Percentiles rank a stretch among this genome's conserved stretches.
phyloP scores from a whole-genome alignment of 1,284 basidiomycete genomes.

The Dichomitus squalens region DNA sequence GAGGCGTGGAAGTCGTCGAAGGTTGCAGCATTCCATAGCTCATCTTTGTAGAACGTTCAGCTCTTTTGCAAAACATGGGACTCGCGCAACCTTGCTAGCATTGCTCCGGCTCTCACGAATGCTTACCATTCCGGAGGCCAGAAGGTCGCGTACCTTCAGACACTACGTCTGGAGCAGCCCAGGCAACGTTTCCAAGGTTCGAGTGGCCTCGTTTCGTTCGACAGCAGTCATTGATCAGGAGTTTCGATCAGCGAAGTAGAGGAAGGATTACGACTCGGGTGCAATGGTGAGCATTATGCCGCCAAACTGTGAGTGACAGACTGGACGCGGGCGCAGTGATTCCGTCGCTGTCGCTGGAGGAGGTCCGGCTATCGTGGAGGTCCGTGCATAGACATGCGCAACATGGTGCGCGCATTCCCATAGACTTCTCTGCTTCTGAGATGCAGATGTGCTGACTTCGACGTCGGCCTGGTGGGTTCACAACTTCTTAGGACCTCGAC shows the following conservation, averaged over 20 bases:
- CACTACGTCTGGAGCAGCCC: slow-evolving; percentile 52
- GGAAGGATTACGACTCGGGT: slow-evolving; percentile 36
- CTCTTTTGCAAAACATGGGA: too few relatives aligned
- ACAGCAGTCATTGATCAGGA: too few relatives aligned
- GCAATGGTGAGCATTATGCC: slow-evolving; percentile 30
- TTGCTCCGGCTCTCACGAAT: slow-evolving; percentile 40
- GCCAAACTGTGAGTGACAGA: slow-evolving; percentile 47
- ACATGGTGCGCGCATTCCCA: slow-evolving; percentile 28
- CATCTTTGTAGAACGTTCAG: too few relatives aligned
- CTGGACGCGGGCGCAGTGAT: slow-evolving; percentile 42
- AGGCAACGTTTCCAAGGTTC: slow-evolving; percentile 48
- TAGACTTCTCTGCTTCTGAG: too few relatives aligned
- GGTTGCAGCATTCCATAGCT: too few relatives aligned
- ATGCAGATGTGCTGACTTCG: too few relatives aligned
- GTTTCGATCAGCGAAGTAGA: slow-evolving; percentile 23
- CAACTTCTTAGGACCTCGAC: slow-evolving; percentile 30
- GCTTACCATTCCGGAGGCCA: slow-evolving; percentile 46
- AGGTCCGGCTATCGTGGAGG: slow-evolving; percentile 43
- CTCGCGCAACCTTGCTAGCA: slow-evolving; percentile 34
- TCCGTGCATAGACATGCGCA: slow-evolving; percentile 40
- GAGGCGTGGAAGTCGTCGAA: slow-evolving; percentile 45
- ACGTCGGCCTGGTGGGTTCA: too few relatives aligned
- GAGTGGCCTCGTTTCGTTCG: not conserved
- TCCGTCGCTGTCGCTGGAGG: slow-evolving; percentile 35
- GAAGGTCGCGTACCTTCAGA: slow-evolving; percentile 40